These are phyloP conservation scores for Neofusicoccum sp. DNA, from an alignment of 2,329 filamentous ascomycete species.

Conservation along the genomic window DNA sequence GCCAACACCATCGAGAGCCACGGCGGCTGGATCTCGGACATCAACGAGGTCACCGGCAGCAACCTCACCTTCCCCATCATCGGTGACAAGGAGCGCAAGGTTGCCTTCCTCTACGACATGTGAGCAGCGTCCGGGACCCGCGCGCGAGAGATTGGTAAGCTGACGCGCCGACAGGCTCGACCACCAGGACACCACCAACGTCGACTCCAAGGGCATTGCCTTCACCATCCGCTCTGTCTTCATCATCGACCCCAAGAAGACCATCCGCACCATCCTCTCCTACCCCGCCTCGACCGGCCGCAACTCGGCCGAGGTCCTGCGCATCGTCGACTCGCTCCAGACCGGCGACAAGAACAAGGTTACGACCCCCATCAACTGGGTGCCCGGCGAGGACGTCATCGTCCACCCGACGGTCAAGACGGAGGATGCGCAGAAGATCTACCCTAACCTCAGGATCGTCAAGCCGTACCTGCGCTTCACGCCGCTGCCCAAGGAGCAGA, in stretches of 20 bases:
- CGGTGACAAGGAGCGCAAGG: constrained; percentile 48
- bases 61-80: constrained; percentile 51
- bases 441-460: constrained; percentile 67
- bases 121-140: constrained; percentile 27
- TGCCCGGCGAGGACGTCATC: constrained; percentile 85
- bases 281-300: constrained; percentile 86
- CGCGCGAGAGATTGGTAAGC: constrained; percentile 29
- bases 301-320: constrained; percentile 57
- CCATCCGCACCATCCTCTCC: constrained; percentile 81
- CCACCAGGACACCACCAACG: constrained; percentile 58
- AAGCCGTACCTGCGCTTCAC: constrained; percentile 71
- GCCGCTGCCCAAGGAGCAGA: constrained; percentile 54
- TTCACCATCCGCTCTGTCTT: constrained; percentile 95
- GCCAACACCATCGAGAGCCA: constrained; percentile 85
- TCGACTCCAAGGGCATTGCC: constrained; percentile 63
- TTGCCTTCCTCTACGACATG: constrained; percentile 52
- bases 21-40: constrained; percentile 84
- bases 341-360: constrained; percentile 81
- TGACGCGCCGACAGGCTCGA: constrained; percentile 35
- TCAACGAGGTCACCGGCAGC: constrained; percentile 47
- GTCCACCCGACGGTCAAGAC: constrained; percentile 80
- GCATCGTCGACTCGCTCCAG: constrained; percentile 59
- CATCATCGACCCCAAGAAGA: constrained; percentile 91
- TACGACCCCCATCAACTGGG: constrained; percentile 89
- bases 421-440: constrained; percentile 82